Evolutionary conservation across 257 asterid species (phyloP), one percentile per base, ranked within the genome.

Genomic region (Petunia secreta): DNA sequence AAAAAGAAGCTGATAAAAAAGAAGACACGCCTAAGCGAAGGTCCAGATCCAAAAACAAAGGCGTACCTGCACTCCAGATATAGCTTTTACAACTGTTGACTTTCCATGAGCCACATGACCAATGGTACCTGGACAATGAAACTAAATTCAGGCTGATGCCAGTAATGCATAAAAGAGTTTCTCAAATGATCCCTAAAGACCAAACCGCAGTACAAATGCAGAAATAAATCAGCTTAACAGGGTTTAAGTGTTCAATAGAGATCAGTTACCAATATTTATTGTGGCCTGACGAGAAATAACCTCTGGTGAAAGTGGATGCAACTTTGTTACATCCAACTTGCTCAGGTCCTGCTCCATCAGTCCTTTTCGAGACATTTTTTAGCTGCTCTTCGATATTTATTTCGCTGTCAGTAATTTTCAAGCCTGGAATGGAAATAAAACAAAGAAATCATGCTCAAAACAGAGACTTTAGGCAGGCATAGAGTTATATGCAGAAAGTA

Each of bases 221-320:
- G 44, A 48, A 71, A 48, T 10, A 71, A 41, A 36, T 48, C 38
- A 2, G 15, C 11, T 8, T 8, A 52, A 52, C 15, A 52, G 15
- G 57, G 5, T 52, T 9, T 7, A 37, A 6, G 75, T 15, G 46
- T 52, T 10, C 43, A 37, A 6, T 13, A 68, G 76, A 6, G n/a
- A 78, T 50, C 53, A 80, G 78, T 76, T 75, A 95, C 98, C 97
- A 46, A 95, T 93, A 81, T 95, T 95, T 69, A 95, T 95, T 6
- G 98, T 95, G 8, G 99, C 99, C 89, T 95, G 99, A 78, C 99
- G 97, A 84, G 98, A 93, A 81, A 95, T 95, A 77, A 95, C 99
- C 87, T 95, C 99, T 78, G 98, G 99, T 39, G 99, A 92, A 25
- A 95, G 97, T 62, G 99, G 99, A 93, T 93, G 87, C 78, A 95